Conservation (phyloP, 179 eudicot species). For the Silene coronaria region DNA sequence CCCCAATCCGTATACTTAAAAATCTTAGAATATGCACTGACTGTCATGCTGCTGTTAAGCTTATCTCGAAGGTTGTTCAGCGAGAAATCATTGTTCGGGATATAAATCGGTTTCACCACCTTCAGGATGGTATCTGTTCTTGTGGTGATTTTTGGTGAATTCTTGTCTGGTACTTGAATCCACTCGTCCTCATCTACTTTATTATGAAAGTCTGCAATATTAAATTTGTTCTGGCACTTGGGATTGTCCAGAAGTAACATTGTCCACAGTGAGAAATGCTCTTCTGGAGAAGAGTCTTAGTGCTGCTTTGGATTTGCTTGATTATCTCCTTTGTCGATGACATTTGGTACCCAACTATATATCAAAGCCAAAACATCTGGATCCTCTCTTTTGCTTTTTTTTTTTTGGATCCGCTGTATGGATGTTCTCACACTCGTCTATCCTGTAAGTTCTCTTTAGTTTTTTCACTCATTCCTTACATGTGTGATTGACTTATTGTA, state of each 20-base stretch:
- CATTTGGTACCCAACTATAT: background rate
- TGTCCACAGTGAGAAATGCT: slow-evolving; percentile 23
- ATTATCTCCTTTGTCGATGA: slow-evolving; percentile 33
- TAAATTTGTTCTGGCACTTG: background rate
- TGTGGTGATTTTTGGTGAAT: slow-evolving; percentile 78
- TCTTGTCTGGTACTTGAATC: background rate
- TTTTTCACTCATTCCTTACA: background rate
- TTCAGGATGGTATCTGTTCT: slow-evolving; percentile 52
- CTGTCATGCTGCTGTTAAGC: slow-evolving; percentile 57
- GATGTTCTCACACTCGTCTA: background rate
- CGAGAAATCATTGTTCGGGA: slow-evolving; percentile 66
- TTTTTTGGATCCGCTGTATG: background rate
- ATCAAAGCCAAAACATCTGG: background rate
- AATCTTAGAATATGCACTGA: slow-evolving; percentile 69
- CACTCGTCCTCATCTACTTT: background rate
- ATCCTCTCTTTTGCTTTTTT: background rate
- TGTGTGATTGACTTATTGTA: background rate
- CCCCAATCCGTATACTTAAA: slow-evolving; percentile 64
- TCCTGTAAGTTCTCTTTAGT: background rate
- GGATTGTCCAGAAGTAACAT: too few relatives aligned
- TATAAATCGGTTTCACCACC: slow-evolving; percentile 72
- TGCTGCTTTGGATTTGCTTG: slow-evolving; percentile 78
- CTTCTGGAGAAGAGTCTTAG: slow-evolving; percentile 60
- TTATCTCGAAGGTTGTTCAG: slow-evolving; percentile 43
- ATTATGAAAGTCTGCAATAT: background rate